Evolutionary conservation across 345 rosid genomes (phyloP).

Genomic region (Cardamine occulta): DNA sequence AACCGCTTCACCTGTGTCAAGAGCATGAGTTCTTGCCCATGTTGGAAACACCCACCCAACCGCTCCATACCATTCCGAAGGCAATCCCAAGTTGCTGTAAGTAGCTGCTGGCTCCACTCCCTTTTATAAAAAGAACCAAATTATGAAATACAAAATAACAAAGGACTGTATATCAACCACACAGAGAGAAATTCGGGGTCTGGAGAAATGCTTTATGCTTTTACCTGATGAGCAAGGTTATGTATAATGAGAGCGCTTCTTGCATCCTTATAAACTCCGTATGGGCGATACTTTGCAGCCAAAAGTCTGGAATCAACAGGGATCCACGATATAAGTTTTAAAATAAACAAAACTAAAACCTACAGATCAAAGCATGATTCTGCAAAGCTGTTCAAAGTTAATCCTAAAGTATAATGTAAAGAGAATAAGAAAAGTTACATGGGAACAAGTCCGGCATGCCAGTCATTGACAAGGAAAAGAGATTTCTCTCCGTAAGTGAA

Average conservation of each 20-base stretch:
- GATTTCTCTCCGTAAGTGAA: slow-evolving; percentile 91
- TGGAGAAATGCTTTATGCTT: slow-evolving; percentile 13
- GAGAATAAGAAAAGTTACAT: slow-evolving; percentile 54
- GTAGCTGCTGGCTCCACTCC: slow-evolving; percentile 94
- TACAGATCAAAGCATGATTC: neutral
- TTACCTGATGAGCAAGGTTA: slow-evolving; percentile 96
- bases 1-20: slow-evolving; percentile 98
- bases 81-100: slow-evolving; percentile 73
- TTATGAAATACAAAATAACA: neutral
- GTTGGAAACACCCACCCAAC: slow-evolving; percentile 95
- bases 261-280: slow-evolving; percentile 90
- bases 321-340: neutral
- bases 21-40: slow-evolving; percentile 99
- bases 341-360: neutral
- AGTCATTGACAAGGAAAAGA: slow-evolving; percentile 91
- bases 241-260: slow-evolving; percentile 81
- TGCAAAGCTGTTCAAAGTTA: neutral
- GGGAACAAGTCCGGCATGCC: slow-evolving; percentile 99
- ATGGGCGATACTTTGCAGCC: slow-evolving; percentile 84
- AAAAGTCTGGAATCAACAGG: slow-evolving; percentile 60
- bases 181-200: slow-evolving; percentile 8
- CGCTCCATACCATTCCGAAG: slow-evolving; percentile 90
- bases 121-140: slow-evolving; percentile 45
- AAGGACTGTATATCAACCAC: neutral
- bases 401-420: neutral